Evolutionary conservation across 768 basidiomycete species (phyloP).

Genomic region (Boletus sp.): DNA sequence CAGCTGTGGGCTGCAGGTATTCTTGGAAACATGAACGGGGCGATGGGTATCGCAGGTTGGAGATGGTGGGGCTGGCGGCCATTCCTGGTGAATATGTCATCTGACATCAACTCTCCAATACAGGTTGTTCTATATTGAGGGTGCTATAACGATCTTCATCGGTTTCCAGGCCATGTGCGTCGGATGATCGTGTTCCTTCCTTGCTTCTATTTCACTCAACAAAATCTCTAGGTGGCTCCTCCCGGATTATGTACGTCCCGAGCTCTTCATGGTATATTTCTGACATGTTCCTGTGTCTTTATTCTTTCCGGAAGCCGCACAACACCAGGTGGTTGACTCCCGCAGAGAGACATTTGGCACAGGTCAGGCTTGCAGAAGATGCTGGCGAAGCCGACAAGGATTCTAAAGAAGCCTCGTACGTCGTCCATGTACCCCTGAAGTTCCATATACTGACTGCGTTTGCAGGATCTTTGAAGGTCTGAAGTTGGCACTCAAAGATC

Average conservation of each 20-base stretch:
- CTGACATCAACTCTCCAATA: neutral
- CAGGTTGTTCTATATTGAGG: constrained; percentile 76
- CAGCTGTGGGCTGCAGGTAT: constrained; percentile 75
- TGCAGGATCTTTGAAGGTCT: constrained; percentile 29
- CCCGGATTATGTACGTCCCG: constrained; percentile 53
- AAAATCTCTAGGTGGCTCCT: constrained; percentile 46
- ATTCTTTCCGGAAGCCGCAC: constrained; percentile 40
- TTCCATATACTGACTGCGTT: neutral
- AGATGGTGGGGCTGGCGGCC: constrained; percentile 45
- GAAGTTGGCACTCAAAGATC: constrained; percentile 56
- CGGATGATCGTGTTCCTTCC: no score
- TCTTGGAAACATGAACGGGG: constrained; percentile 65
- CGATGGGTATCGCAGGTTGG: constrained; percentile 67
- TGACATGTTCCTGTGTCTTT: neutral
- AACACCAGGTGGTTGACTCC: constrained; percentile 61
- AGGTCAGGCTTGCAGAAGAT: constrained; percentile 64
- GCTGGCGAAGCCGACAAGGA: constrained; percentile 67
- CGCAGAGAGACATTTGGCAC: constrained; percentile 55
- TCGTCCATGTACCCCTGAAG: neutral
- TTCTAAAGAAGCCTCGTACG: constrained; percentile 54
- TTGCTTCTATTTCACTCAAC: neutral
- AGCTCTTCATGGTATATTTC: neutral
- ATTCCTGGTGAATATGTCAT: neutral
- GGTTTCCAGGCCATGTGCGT: constrained; percentile 53
- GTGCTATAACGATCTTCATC: constrained; percentile 59